Conservation (phyloP, 495 filamentous ascomycete genomes). For the Coniosporium apollinis region DNA sequence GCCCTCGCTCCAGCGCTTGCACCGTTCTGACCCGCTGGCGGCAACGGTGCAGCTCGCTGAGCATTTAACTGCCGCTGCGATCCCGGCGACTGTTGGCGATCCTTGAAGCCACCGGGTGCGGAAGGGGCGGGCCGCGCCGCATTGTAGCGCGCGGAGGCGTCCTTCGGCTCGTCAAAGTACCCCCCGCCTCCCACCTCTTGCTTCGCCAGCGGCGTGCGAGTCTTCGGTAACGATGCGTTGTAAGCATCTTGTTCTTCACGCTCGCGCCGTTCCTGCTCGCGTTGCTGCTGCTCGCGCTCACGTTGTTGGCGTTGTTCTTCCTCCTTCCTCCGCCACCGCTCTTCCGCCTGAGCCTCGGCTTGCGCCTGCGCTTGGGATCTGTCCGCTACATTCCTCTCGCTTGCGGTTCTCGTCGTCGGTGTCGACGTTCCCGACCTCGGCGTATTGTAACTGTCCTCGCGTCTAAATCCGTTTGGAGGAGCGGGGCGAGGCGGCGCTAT, state of each 20-base stretch:
- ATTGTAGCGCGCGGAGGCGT: slow-evolving; percentile 53
- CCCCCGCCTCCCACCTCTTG: slow-evolving; percentile 61
- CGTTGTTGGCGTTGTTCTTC: slow-evolving; percentile 19
- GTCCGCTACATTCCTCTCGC: slow-evolving; percentile 1
- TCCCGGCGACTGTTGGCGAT: slow-evolving; percentile 26
- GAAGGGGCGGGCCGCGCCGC: slow-evolving; percentile 54
- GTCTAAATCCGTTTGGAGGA: slow-evolving; percentile 32
- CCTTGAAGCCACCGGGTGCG: slow-evolving; percentile 33
- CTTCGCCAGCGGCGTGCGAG: slow-evolving; percentile 58
- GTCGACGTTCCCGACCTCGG: slow-evolving; percentile 24
- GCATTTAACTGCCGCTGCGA: slow-evolving; percentile 34
- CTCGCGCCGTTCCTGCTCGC: slow-evolving; percentile 37
- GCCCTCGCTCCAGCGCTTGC: slow-evolving; percentile 4
- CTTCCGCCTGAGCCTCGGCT: slow-evolving; percentile 16
- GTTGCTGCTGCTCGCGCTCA: slow-evolving; percentile 33
- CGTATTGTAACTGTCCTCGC: slow-evolving; percentile 13
- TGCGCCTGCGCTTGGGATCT: slow-evolving; percentile 7
- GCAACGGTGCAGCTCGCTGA: slow-evolving; percentile 40
- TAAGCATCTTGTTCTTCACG: slow-evolving; percentile 66
- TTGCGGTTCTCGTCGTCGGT: slow-evolving; percentile 29
- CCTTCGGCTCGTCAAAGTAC: slow-evolving; percentile 30
- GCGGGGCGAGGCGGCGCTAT: slow-evolving; percentile 66
- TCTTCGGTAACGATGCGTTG: slow-evolving; percentile 71
- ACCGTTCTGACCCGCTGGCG: slow-evolving; percentile 28
- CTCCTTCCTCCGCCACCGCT: slow-evolving; percentile 33